These are phyloP conservation scores for Tetrahymena malaccensis DNA, from an alignment of 73 alveolate species.

Conservation along the genomic window DNA sequence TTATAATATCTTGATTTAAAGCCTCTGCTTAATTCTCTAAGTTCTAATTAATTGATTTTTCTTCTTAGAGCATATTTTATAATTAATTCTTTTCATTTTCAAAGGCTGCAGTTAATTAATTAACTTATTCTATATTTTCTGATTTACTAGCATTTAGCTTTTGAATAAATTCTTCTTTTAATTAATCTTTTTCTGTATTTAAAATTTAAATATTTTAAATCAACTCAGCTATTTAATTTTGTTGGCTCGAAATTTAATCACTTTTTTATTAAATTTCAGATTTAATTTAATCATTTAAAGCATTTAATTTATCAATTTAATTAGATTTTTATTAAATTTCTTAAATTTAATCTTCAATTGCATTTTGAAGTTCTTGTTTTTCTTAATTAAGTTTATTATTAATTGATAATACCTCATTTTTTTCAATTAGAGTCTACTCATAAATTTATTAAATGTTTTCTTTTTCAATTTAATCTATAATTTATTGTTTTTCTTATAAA, in stretches of 20 bases:
- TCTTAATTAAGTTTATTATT: neutral
- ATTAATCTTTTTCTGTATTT: neutral
- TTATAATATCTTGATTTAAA: too few species aligned
- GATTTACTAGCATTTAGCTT: neutral
- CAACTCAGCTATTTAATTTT: neutral
- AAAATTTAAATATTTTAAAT: too few species aligned
- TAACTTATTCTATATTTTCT: neutral
- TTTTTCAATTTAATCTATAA: neutral
- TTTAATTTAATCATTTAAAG: too few species aligned
- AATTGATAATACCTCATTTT: neutral
- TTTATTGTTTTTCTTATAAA: neutral
- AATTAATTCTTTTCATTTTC: neutral
- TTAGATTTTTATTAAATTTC: neutral
- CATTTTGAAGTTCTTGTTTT: neutral
- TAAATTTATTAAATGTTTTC: neutral
- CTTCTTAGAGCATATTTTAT: too few species aligned
- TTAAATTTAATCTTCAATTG: neutral
- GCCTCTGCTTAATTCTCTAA: too few species aligned
- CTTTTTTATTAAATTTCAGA: neutral
- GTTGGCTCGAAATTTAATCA: too few species aligned
- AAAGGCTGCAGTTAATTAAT: neutral
- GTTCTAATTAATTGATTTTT: too few species aligned
- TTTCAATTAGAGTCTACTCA: neutral
- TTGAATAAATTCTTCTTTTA: neutral
- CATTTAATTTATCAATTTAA: neutral